A percentile compares a stretch with the other conserved stretches of the same genome.
phyloP scores from a whole-genome alignment of 495 filamentous ascomycete genomes.

The Talaromyces ruber region DNA sequence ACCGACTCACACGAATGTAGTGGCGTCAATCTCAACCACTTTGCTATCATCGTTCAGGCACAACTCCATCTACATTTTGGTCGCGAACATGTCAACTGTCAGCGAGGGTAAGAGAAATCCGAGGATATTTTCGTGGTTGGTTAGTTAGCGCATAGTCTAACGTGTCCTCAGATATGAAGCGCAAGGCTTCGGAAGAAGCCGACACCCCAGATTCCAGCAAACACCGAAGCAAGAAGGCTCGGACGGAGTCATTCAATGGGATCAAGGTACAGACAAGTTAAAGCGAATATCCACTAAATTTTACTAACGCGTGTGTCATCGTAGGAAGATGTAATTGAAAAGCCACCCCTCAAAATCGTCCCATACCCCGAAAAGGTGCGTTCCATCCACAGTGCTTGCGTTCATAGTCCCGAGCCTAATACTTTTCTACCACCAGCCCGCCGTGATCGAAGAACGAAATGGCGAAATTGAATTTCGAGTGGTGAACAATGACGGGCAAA shows the following conservation, averaged over 20 bases:
- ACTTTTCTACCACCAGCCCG: conserved; percentile 44
- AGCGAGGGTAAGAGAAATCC: neutral
- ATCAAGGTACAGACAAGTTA: conserved; percentile 25
- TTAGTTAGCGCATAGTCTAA: conserved; percentile 6
- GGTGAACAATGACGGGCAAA: conserved; percentile 88
- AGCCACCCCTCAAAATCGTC: conserved; percentile 45
- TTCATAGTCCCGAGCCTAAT: neutral
- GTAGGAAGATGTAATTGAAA: conserved; percentile 21
- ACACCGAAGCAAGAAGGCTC: conserved; percentile 50
- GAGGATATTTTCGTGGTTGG: neutral
- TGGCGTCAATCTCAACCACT: neutral
- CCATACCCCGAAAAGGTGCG: conserved; percentile 77
- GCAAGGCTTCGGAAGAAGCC: conserved; percentile 69
- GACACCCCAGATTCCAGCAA: conserved; percentile 46
- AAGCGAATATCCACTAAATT: neutral
- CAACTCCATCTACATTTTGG: neutral
- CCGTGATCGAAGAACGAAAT: conserved; percentile 86
- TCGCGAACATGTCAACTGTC: conserved; percentile 5
- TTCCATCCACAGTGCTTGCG: neutral
- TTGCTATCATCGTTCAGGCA: neutral
- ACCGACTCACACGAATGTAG: neutral
- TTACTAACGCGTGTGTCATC: neutral
- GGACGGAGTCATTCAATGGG: conserved; percentile 45
- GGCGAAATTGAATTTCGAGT: conserved; percentile 97
- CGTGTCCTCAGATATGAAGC: conserved; percentile 51